Percentiles rank a stretch among this genome's conserved stretches.
phyloP scores from a whole-genome alignment of 805 yeast species.

The Pachysolen tannophilus region DNA sequence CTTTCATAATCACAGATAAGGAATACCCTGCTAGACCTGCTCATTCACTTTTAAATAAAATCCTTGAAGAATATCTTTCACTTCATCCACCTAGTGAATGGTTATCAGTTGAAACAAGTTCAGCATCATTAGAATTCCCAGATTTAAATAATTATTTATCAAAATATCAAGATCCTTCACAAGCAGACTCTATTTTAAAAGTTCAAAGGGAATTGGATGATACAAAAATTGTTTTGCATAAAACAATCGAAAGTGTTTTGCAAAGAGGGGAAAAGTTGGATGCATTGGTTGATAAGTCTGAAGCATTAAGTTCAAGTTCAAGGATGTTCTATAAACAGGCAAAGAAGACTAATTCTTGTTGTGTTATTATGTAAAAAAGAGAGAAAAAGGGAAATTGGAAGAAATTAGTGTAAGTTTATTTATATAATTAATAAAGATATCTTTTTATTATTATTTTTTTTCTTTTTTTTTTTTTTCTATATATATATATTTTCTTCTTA shows the following conservation, averaged over 20 bases:
- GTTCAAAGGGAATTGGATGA: slow-evolving; percentile 98
- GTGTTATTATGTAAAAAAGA: slow-evolving; percentile 67
- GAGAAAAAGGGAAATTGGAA: no score
- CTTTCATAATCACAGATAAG: slow-evolving; percentile 86
- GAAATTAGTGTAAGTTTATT: no score
- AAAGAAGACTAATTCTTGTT: slow-evolving; percentile 87
- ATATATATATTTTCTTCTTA: no score
- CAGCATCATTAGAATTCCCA: slow-evolving; percentile 40
- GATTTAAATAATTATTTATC: slow-evolving; percentile 61
- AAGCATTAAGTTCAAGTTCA: slow-evolving; percentile 80
- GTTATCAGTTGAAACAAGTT: slow-evolving; percentile 39
- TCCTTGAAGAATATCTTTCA: slow-evolving; percentile 82
- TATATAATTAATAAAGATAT: no score
- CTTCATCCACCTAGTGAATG: slow-evolving; percentile 73
- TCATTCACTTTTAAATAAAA: slow-evolving; percentile 82
- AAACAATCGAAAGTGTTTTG: slow-evolving; percentile 88
- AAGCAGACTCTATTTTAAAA: slow-evolving; percentile 94
- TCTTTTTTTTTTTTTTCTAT: no score
- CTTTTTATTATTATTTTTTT: no score
- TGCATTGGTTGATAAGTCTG: slow-evolving; percentile 89
- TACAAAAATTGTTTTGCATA: slow-evolving; percentile 92
- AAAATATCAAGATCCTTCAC: slow-evolving; percentile 93
- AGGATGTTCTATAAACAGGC: slow-evolving; percentile 97
- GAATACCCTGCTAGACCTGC: slow-evolving; percentile 98
- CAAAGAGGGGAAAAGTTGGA: slow-evolving; percentile 97